Evolutionary conservation across 805 yeast species (phyloP).

Genomic region (Dipodascopsis tothii): DNA sequence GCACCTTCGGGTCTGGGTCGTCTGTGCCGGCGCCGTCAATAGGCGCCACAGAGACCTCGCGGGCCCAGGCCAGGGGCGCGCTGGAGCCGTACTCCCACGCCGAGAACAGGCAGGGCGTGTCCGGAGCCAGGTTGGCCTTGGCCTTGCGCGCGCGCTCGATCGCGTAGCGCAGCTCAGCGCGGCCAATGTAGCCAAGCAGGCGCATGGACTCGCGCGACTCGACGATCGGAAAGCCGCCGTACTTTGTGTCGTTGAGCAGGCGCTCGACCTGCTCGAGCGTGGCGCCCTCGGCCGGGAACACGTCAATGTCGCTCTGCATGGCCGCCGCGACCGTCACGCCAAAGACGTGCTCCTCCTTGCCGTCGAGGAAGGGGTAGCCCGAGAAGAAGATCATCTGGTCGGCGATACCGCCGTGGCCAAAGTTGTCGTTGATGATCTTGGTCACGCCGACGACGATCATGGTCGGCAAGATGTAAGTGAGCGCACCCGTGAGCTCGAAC

Average conservation of each 20-base stretch:
- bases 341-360: conserved; percentile 58
- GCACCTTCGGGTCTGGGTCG: too few relatives aligned
- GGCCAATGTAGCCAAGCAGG: conserved; percentile 32
- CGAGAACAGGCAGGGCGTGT: conserved; percentile 14
- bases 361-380: conserved; percentile 74
- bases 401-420: conserved; percentile 85
- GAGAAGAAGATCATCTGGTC: conserved; percentile 88
- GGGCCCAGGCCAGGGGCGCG: background rate
- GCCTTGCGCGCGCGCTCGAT: conserved; percentile 13
- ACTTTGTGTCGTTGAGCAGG: conserved; percentile 22
- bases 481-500: conserved; percentile 95
- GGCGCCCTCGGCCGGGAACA: conserved; percentile 20
- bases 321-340: conserved; percentile 48
- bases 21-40: too few relatives aligned
- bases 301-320: conserved; percentile 43
- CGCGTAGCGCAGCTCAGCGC: conserved; percentile 26
- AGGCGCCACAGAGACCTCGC: too few relatives aligned
- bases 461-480: conserved; percentile 83
- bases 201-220: conserved; percentile 25
- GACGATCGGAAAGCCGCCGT: conserved; percentile 35
- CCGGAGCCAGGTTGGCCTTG: conserved; percentile 1
- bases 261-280: conserved; percentile 23
- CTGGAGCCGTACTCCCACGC: conserved; percentile 8
- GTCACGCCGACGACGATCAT: conserved; percentile 93
- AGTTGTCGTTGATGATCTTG: conserved; percentile 63